phyloP scores from a whole-genome alignment of 169 alveolate genomes.

The Besnoitia besnoiti region DNA sequence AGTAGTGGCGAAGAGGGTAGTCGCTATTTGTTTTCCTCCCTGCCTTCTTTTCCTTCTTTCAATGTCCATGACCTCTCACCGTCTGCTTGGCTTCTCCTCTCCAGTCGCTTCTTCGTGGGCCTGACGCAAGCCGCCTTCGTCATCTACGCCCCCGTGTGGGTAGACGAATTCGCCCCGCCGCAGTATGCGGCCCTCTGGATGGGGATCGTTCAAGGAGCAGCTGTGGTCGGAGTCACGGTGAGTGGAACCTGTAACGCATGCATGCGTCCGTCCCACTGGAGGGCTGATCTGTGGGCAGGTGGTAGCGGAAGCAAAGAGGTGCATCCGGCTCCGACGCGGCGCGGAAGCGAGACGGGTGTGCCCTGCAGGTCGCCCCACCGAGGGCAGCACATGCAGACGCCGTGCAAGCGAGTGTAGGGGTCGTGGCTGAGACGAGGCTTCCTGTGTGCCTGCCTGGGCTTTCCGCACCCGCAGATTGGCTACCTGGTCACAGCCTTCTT shows the following conservation, averaged over 20 bases:
- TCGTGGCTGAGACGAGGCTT: no score
- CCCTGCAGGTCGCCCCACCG: no score
- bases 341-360: no score
- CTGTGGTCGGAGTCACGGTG: constrained; percentile 70
- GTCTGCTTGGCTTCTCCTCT: constrained; percentile 50
- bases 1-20: background rate
- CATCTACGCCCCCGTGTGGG: constrained; percentile 70
- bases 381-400: no score
- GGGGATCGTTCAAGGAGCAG: constrained; percentile 69
- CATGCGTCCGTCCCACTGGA: no score
- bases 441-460: no score
- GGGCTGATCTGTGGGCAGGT: no score
- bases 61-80: constrained; percentile 52
- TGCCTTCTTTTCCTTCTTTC: constrained; percentile 41
- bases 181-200: constrained; percentile 67
- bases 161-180: constrained; percentile 69
- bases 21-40: constrained; percentile 9
- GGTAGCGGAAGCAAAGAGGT: no score
- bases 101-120: constrained; percentile 60
- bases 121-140: constrained; percentile 65
- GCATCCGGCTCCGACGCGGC: no score
- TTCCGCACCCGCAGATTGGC: constrained; percentile 60
- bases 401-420: no score
- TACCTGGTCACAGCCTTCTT: constrained; percentile 54
- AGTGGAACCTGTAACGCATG: background rate